These are phyloP conservation scores for Zygosaccharomyces sapae DNA, from an alignment of 1,139 yeast species.

Conservation along the genomic window DNA sequence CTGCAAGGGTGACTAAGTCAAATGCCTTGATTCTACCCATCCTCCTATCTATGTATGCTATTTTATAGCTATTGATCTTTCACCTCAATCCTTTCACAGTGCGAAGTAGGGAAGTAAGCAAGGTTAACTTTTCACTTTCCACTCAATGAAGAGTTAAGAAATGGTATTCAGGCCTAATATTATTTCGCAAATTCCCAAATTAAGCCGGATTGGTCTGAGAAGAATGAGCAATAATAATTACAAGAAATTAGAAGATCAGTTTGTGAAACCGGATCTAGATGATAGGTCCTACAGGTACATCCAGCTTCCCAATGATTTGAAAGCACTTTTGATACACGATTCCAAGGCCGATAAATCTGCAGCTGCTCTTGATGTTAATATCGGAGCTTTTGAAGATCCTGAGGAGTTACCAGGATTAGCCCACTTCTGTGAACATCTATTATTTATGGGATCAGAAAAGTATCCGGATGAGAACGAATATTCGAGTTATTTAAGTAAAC, in stretches of 20 bases:
- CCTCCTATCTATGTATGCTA: conserved; percentile 3
- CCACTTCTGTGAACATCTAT: conserved; percentile 91
- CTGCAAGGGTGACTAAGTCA: conserved; percentile 35
- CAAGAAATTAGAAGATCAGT: conserved; percentile 19
- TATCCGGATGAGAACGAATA: conserved; percentile 92
- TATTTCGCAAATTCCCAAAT: conserved; percentile 1
- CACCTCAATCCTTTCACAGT: conserved; percentile 8
- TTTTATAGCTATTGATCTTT: neutral
- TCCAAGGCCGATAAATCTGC: conserved; percentile 86
- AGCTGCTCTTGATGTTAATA: conserved; percentile 87
- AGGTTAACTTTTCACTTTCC: conserved; percentile 6
- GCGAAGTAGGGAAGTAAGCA: conserved; percentile 6
- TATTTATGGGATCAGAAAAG: conserved; percentile 95
- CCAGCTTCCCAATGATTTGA: conserved; percentile 61
- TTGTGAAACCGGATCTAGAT: conserved; percentile 64
- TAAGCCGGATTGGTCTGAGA: conserved; percentile 1
- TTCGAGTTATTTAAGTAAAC: conserved; percentile 68
- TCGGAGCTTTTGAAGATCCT: conserved; percentile 85
- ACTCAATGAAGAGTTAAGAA: neutral
- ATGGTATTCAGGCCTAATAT: conserved; percentile 3
- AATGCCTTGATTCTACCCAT: conserved; percentile 39
- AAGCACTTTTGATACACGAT: conserved; percentile 76
- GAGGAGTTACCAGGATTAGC: conserved; percentile 78
- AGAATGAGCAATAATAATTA: conserved; percentile 11
- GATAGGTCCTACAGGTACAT: conserved; percentile 70